phyloP scores from a whole-genome alignment of 371 early-diverging fungal genomes.

The Sporodiniella umbellata region DNA sequence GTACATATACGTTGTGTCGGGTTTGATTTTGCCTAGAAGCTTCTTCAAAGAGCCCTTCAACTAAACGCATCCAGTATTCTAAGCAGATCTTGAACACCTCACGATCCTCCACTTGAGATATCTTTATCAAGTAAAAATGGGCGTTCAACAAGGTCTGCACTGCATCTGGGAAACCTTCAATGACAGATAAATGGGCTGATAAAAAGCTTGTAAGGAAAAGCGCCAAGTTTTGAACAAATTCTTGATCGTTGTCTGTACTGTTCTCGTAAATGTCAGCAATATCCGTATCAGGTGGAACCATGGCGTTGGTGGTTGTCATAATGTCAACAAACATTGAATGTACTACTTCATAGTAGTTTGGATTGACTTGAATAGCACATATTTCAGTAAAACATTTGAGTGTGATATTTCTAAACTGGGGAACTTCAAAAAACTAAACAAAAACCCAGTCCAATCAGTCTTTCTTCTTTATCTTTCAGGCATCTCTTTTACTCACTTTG shows the following conservation, averaged over 20 bases:
- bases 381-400: constrained; percentile 95
- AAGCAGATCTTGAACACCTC: constrained; percentile 97
- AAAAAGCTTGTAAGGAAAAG: constrained; percentile 82
- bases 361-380: constrained; percentile 72
- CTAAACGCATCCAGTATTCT: constrained; percentile 95
- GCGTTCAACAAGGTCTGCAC: constrained; percentile 74
- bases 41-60: constrained; percentile 84
- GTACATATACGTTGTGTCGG: constrained; percentile 59
- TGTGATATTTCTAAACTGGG: constrained; percentile 89
- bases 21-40: constrained; percentile 52
- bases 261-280: constrained; percentile 77
- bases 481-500: constrained; percentile 58
- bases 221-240: constrained; percentile 54
- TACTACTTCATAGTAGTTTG: constrained; percentile 81
- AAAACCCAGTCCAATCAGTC: too few species aligned
- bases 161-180: constrained; percentile 56
- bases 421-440: constrained; percentile 72
- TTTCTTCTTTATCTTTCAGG: too few species aligned
- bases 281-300: constrained; percentile 64
- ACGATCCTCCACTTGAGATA: constrained; percentile 90
- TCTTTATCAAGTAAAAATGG: constrained; percentile 86
- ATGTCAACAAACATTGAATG: constrained; percentile 77
- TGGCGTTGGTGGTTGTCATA: constrained; percentile 64
- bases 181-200: constrained; percentile 61
- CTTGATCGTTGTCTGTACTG: constrained; percentile 84